These are phyloP conservation scores for Fusarium camptoceras DNA, from an alignment of 2,329 filamentous ascomycete genomes.

Conservation along the genomic window DNA sequence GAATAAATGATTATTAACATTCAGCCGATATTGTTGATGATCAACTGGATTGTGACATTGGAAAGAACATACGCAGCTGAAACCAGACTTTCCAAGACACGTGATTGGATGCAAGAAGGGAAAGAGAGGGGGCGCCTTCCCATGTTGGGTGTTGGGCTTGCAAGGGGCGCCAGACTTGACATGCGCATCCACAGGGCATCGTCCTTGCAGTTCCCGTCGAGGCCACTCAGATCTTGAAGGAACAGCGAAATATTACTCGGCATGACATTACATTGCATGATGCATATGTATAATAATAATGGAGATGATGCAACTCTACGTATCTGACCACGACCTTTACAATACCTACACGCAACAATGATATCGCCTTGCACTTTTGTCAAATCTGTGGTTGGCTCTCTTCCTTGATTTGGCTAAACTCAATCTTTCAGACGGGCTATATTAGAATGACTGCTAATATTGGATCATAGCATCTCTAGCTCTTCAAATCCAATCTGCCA, in stretches of 20 bases:
- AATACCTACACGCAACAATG: not conserved
- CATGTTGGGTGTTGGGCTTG: slow-evolving; percentile 27
- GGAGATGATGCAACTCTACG: not conserved
- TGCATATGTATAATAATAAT: not conserved
- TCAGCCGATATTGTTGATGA: slow-evolving; percentile 14
- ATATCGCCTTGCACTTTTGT: slow-evolving; percentile 8
- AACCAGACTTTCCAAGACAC: slow-evolving; percentile 16
- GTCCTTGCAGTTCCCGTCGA: slow-evolving; percentile 3
- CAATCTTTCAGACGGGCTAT: not conserved
- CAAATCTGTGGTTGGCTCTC: slow-evolving; percentile 1
- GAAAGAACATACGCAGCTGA: slow-evolving; percentile 42
- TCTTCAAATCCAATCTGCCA: slow-evolving; percentile 16
- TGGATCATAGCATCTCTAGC: not conserved
- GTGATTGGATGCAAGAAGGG: slow-evolving; percentile 33
- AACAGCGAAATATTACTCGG: slow-evolving; percentile 12
- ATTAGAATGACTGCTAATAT: slow-evolving; percentile 5
- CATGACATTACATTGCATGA: slow-evolving; percentile 11
- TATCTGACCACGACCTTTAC: not conserved
- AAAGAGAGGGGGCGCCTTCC: slow-evolving; percentile 33
- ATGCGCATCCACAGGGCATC: slow-evolving; percentile 11
- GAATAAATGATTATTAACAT: slow-evolving; percentile 9
- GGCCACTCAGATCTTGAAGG: slow-evolving; percentile 32
- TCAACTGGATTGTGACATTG: slow-evolving; percentile 33
- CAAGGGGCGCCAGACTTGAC: slow-evolving; percentile 38
- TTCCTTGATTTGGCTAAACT: slow-evolving; percentile 2